These are phyloP conservation scores for Achlya hypogyna DNA, from an alignment of 352 stramenopile genomes.

Conservation along the genomic window DNA sequence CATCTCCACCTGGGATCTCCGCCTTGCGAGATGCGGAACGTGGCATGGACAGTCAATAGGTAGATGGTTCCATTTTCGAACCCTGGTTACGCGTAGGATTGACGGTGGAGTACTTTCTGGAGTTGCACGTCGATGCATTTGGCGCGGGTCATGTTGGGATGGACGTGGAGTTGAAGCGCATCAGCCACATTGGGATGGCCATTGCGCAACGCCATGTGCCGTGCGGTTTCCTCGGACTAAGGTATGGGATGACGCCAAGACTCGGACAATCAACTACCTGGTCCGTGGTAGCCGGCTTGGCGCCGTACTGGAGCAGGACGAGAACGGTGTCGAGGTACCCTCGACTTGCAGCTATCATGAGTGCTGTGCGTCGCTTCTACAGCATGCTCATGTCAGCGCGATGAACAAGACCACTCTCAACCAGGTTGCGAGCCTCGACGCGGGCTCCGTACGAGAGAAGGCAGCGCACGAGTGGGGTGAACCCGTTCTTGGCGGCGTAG, in stretches of 20 bases:
- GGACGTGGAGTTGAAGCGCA: background rate
- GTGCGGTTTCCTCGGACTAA: background rate
- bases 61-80: conserved; percentile 4
- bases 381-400: background rate
- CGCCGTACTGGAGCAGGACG: background rate
- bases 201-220: conserved; percentile 5
- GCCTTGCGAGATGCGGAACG: no score
- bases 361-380: conserved; percentile 19
- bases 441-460: conserved; percentile 8
- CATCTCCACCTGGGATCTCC: no score
- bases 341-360: conserved; percentile 19
- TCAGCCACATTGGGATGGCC: background rate
- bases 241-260: background rate
- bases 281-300: background rate
- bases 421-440: conserved; percentile 2
- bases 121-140: background rate
- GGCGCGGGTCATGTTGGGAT: background rate
- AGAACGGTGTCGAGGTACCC: background rate
- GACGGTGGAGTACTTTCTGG: background rate
- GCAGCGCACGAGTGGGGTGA: background rate
- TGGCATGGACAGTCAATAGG: no score
- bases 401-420: background rate
- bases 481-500: conserved; percentile 10
- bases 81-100: background rate
- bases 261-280: background rate